Evolutionary conservation across 768 basidiomycete species (phyloP).

Genomic region (Peribolospora kevripleyi): DNA sequence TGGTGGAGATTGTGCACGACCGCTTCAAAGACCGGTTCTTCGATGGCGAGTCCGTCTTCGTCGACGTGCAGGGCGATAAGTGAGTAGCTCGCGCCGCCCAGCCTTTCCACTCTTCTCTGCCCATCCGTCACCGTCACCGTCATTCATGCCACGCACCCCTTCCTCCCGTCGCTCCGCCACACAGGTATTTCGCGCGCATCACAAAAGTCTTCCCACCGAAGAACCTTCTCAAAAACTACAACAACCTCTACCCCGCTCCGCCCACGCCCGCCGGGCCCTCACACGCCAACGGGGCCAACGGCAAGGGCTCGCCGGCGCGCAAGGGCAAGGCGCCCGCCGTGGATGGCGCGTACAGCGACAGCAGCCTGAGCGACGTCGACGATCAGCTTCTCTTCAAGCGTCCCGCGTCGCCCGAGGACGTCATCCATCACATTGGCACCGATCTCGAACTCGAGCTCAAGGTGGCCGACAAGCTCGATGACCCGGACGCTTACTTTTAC

Average conservation of each 20-base stretch:
- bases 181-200: constrained; percentile 58
- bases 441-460: constrained; percentile 53
- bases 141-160: not conserved
- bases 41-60: constrained; percentile 62
- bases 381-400: constrained; percentile 13
- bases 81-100: constrained; percentile 16
- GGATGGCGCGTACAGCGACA: too few relatives aligned
- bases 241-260: constrained; percentile 4
- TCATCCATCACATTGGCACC: constrained; percentile 42
- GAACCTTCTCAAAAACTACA: constrained; percentile 6
- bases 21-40: constrained; percentile 94
- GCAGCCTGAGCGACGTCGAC: constrained; percentile 24
- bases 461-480: constrained; percentile 45
- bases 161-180: not conserved
- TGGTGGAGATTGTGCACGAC: constrained; percentile 84
- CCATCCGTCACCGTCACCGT: constrained; percentile 12
- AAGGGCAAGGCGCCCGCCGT: constrained; percentile 15
- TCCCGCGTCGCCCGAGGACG: not conserved
- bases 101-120: not conserved
- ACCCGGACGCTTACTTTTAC: constrained; percentile 63
- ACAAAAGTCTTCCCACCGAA: constrained; percentile 41
- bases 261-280: constrained; percentile 17
- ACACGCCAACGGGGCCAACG: constrained; percentile 28
- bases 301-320: constrained; percentile 12
- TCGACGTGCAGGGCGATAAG: constrained; percentile 73